Evolutionary conservation across 306 rosid genomes (phyloP).

Genomic region (Fragaria ananassa): DNA sequence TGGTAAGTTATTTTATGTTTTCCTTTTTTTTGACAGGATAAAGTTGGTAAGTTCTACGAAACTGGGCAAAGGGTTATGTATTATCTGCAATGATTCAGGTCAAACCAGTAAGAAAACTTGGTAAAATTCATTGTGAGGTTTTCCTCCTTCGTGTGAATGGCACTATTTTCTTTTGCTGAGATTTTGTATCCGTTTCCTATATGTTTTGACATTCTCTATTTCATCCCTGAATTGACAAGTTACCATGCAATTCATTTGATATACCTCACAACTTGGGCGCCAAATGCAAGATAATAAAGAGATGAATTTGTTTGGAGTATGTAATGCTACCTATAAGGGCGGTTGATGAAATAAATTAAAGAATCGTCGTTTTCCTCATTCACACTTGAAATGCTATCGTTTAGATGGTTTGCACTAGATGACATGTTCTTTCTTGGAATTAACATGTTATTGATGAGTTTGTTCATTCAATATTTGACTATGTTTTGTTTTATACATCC

Average conservation of each 20-base stretch:
- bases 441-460: neutral
- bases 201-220: neutral
- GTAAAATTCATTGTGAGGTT: slow-evolving; percentile 17
- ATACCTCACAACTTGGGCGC: neutral
- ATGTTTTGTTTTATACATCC: neutral
- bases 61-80: slow-evolving; percentile 22
- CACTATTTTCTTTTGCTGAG: slow-evolving; percentile 8
- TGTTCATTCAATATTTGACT: neutral
- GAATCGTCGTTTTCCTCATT: neutral
- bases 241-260: neutral
- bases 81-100: slow-evolving; percentile 34
- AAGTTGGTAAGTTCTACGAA: slow-evolving; percentile 82
- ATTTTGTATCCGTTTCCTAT: neutral
- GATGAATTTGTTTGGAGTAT: neutral
- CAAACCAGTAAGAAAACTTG: slow-evolving; percentile 39
- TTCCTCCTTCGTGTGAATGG: slow-evolving; percentile 13
- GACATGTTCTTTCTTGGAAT: neutral
- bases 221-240: too few relatives aligned
- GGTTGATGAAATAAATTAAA: too few relatives aligned
- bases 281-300: neutral
- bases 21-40: slow-evolving; percentile 65
- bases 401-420: neutral
- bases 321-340: neutral
- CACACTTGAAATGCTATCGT: neutral
- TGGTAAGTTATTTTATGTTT: slow-evolving; percentile 10